These are phyloP conservation scores for Leccinum subfulvum DNA, from an alignment of 1,284 basidiomycete genomes.

Conservation along the genomic window DNA sequence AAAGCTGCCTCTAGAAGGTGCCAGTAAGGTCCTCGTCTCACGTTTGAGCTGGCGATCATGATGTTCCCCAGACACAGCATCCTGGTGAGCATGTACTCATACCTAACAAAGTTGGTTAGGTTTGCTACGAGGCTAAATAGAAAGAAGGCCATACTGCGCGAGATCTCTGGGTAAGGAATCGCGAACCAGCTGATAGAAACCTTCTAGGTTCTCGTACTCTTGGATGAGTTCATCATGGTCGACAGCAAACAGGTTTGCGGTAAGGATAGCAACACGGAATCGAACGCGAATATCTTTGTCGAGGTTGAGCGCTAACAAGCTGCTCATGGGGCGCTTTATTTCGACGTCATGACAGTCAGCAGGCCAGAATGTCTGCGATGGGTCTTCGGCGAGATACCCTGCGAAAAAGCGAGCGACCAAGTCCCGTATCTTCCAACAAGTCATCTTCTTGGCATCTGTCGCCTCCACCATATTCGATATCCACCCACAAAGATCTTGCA, in stretches of 20 bases:
- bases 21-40: slow-evolving; percentile 86
- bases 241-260: slow-evolving; percentile 59
- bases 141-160: slow-evolving; percentile 43
- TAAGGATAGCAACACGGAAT: slow-evolving; percentile 68
- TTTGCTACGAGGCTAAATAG: slow-evolving; percentile 1
- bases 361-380: slow-evolving; percentile 52
- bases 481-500: slow-evolving; percentile 52
- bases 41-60: slow-evolving; percentile 76
- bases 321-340: slow-evolving; percentile 41
- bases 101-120: slow-evolving; percentile 40
- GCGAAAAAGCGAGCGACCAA: slow-evolving; percentile 65
- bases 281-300: slow-evolving; percentile 88
- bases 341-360: slow-evolving; percentile 31
- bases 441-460: slow-evolving; percentile 37
- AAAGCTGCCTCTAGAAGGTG: slow-evolving; percentile 77
- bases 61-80: slow-evolving; percentile 81
- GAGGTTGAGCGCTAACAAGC: slow-evolving; percentile 53
- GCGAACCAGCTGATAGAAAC: slow-evolving; percentile 46
- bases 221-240: slow-evolving; percentile 22
- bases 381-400: slow-evolving; percentile 62
- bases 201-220: slow-evolving; percentile 26
- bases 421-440: slow-evolving; percentile 72
- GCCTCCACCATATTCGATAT: slow-evolving; percentile 45
- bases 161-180: slow-evolving; percentile 42
- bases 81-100: slow-evolving; percentile 78